Percentiles rank a stretch among this genome's conserved stretches.
Evolutionary conservation across 176 grass and related monocot genomes (phyloP).

Genomic region (Eleusine coracana): DNA sequence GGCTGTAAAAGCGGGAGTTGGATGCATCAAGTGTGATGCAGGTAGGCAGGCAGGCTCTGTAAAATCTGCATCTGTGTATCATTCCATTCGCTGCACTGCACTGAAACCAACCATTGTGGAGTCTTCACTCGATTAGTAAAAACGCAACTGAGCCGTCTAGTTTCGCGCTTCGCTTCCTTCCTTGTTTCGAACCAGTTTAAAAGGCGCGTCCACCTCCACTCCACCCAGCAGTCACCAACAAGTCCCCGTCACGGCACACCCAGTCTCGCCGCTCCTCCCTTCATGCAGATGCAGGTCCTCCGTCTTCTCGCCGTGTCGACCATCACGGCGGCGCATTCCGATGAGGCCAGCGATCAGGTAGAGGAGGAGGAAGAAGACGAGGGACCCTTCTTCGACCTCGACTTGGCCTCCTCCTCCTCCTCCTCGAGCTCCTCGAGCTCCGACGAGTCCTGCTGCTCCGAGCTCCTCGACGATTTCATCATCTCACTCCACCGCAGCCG

Average conservation of each 20-base stretch:
- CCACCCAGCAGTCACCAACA: too few relatives aligned
- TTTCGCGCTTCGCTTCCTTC: too few relatives aligned
- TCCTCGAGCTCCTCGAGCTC: conserved; percentile 35
- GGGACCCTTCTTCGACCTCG: conserved; percentile 75
- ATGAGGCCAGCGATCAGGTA: too few relatives aligned
- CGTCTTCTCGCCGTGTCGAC: too few relatives aligned
- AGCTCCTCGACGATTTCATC: conserved; percentile 45
- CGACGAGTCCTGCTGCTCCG: conserved; percentile 25
- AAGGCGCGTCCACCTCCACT: too few relatives aligned
- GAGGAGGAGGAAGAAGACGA: conserved; percentile 49
- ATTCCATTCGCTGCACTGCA: not conserved
- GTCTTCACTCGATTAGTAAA: not conserved
- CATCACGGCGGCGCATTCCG: too few relatives aligned
- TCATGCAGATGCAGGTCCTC: too few relatives aligned
- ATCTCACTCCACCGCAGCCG: conserved; percentile 48
- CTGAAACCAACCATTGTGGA: too few relatives aligned
- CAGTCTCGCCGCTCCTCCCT: too few relatives aligned
- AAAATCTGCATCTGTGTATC: not conserved
- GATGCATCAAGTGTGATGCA: conserved; percentile 23
- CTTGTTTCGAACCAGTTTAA: too few relatives aligned
- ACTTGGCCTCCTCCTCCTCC: conserved; percentile 57
- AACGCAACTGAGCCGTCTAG: too few relatives aligned
- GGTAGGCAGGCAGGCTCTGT: conserved; percentile 2
- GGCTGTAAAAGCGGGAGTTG: conserved; percentile 25
- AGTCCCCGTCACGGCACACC: too few relatives aligned